Evolutionary conservation across 495 filamentous ascomycete species (phyloP), one percentile per base, ranked within the genome.

Genomic region (Bombardia bombarda): DNA sequence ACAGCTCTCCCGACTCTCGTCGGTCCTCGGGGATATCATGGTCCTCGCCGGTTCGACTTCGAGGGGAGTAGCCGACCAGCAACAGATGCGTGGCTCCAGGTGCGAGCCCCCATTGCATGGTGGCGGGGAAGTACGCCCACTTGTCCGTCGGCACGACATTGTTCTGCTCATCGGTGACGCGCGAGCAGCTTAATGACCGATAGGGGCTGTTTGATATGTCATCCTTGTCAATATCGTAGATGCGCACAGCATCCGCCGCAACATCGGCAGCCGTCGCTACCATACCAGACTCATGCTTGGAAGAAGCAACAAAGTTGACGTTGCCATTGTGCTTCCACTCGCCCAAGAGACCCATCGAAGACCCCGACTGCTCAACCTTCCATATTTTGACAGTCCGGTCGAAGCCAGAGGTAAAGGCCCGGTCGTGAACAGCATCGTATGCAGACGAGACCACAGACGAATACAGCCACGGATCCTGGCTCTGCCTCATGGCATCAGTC

Each of bases 331-430:
- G 87, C 3, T 53, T 19, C 55, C 89, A 73, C 1, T 73, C 79
- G 30, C 69, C 70, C 5, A 68, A 38, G 2, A 64, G 53, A 0
- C 39, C 24, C 61, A 75, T 67, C 55, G 56, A 54, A 18, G 55
- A 30, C 23, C 56, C 58, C 33, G 62, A 50, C 16, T 47, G 23
- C 12, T 64, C 42, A 0, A 74, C 62, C 41, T 77, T 66, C 86
- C 89, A 97, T 7, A 87, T 59, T 42, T 88, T 87, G 18, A 92
- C 81, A 0, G 78, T 83, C 6, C 77, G 65, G 47, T 98, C 92
- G 51, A 86, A 93, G 20, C 87, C 85, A 0, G 81, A 82, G 0
- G 88, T 89, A 48, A 82, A 94, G 0, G 89, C 69, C 3, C 63
- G 63, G 4, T 71, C 57, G 17, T 74, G 75, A 25, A 55, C 52